Conservation (phyloP, 2,329 filamentous ascomycete genomes). For the Hirsutella minnesotensis region DNA sequence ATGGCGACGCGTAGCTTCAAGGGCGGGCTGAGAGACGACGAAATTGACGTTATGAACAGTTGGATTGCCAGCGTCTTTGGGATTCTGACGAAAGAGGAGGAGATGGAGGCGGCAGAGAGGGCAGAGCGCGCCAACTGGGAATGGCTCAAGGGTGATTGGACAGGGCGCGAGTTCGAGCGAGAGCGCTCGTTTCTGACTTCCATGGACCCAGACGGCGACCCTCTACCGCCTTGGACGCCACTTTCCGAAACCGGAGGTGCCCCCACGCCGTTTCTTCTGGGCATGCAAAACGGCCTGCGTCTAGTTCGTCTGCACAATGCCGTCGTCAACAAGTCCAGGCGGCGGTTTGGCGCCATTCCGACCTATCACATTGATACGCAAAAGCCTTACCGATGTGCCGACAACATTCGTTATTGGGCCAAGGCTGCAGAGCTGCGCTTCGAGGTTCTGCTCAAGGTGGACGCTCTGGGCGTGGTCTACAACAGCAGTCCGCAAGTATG, state of each 20-base stretch:
- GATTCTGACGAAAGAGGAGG: slow-evolving; percentile 67
- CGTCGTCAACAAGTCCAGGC: slow-evolving; percentile 70
- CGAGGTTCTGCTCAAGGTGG: slow-evolving; percentile 73
- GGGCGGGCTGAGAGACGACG: slow-evolving; percentile 67
- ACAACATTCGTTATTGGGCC: slow-evolving; percentile 91
- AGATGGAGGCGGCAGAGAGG: slow-evolving; percentile 60
- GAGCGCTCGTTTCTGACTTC: slow-evolving; percentile 74
- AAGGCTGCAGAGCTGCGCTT: slow-evolving; percentile 93
- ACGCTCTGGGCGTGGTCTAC: slow-evolving; percentile 79
- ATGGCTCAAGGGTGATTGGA: slow-evolving; percentile 75
- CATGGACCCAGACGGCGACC: slow-evolving; percentile 48
- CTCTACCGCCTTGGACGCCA: slow-evolving; percentile 58
- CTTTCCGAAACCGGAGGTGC: slow-evolving; percentile 25
- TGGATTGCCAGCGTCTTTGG: slow-evolving; percentile 74
- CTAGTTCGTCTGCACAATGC: slow-evolving; percentile 85
- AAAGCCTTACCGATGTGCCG: slow-evolving; percentile 87
- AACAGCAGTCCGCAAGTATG: slow-evolving; percentile 58
- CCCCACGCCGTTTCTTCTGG: slow-evolving; percentile 62
- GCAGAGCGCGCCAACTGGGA: slow-evolving; percentile 62
- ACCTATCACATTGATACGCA: slow-evolving; percentile 83
- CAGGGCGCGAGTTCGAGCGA: slow-evolving; percentile 59
- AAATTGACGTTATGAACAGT: slow-evolving; percentile 59
- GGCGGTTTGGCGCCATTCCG: slow-evolving; percentile 82
- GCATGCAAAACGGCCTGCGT: slow-evolving; percentile 66
- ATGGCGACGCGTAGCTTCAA: slow-evolving; percentile 83